Percentiles rank a stretch among this genome's conserved stretches.
Conservation (phyloP, 345 rosid genomes). For the Carallia brachiata region DNA sequence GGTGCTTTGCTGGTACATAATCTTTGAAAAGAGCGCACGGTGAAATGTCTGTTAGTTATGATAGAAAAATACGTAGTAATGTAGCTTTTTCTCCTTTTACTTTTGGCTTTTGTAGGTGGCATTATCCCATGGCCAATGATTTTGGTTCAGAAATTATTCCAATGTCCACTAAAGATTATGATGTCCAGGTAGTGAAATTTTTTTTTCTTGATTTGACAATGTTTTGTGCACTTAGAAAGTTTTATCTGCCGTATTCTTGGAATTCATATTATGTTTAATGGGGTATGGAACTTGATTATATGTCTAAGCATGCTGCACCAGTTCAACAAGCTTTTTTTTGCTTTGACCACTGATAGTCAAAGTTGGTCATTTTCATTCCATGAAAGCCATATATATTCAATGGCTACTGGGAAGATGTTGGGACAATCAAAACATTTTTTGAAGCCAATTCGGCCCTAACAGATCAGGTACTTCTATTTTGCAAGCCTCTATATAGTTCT, state of each 20-base stretch:
- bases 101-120: slow-evolving; percentile 37
- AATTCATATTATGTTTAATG: neutral
- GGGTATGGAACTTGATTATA: neutral
- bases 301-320: neutral
- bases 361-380: neutral
- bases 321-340: neutral
- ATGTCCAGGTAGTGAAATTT: slow-evolving; percentile 54
- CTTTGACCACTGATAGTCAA: slow-evolving; percentile 2
- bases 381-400: slow-evolving; percentile 60
- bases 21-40: neutral
- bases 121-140: slow-evolving; percentile 69
- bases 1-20: neutral
- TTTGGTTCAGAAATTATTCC: slow-evolving; percentile 90
- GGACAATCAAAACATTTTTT: slow-evolving; percentile 77
- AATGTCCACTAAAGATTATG: slow-evolving; percentile 51
- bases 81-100: neutral
- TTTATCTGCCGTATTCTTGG: neutral
- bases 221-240: neutral
- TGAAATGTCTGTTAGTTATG: neutral
- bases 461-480: slow-evolving; percentile 53
- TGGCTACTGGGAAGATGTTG: slow-evolving; percentile 91
- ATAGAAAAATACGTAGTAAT: neutral
- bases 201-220: neutral
- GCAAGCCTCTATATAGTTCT: neutral
- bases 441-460: slow-evolving; percentile 86